Evolutionary conservation across 352 stramenopile species (phyloP).

Genomic region (Aphanomyces euteiches): DNA sequence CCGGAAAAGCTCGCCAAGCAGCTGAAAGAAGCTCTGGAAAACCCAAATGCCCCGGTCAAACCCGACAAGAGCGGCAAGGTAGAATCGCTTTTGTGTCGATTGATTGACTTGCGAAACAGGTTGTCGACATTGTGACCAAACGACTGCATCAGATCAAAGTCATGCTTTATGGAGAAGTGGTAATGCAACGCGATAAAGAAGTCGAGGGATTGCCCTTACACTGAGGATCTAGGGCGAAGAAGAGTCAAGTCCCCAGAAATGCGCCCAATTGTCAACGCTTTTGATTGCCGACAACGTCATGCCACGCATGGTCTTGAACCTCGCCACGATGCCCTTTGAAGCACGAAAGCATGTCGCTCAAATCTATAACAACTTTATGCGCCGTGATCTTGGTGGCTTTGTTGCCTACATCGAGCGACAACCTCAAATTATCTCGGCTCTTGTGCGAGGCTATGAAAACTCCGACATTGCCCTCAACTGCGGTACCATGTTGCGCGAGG

Average conservation of each 20-base stretch:
- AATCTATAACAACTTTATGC: slow-evolving; percentile 89
- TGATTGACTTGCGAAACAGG: slow-evolving; percentile 8
- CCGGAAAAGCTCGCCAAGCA: slow-evolving; percentile 79
- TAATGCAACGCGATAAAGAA: not conserved
- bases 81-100: not conserved
- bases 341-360: slow-evolving; percentile 81
- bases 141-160: slow-evolving; percentile 82
- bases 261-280: slow-evolving; percentile 65
- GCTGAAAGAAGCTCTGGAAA: slow-evolving; percentile 64
- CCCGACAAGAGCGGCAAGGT: slow-evolving; percentile 60
- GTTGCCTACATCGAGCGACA: slow-evolving; percentile 74
- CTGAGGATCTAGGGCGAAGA: slow-evolving; percentile 51
- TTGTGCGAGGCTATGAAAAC: slow-evolving; percentile 82
- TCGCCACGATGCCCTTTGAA: slow-evolving; percentile 82
- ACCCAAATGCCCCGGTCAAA: slow-evolving; percentile 48
- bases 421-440: slow-evolving; percentile 64
- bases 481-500: slow-evolving; percentile 87
- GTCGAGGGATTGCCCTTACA: not conserved
- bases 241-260: slow-evolving; percentile 75
- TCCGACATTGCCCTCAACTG: slow-evolving; percentile 85
- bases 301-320: slow-evolving; percentile 55
- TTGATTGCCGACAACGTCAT: slow-evolving; percentile 69
- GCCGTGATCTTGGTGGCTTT: slow-evolving; percentile 77
- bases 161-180: slow-evolving; percentile 72
- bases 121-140: slow-evolving; percentile 71